Percentiles rank a stretch among this genome's conserved stretches.
phyloP scores from a whole-genome alignment of 2,329 filamentous ascomycete species.

The Fusarium odoratissimum region DNA sequence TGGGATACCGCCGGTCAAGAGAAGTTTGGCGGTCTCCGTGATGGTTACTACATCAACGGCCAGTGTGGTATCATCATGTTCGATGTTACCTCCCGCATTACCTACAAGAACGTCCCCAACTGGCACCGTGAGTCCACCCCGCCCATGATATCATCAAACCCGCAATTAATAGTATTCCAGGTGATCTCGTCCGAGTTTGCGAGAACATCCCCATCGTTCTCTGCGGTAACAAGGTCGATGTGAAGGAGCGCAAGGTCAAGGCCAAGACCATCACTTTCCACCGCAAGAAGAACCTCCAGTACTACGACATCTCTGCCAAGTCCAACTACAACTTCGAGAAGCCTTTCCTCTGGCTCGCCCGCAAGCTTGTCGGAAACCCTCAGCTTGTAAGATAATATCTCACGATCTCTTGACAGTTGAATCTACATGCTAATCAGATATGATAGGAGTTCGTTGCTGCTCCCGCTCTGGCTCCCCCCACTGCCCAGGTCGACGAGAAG shows the following conservation, averaged over 20 bases:
- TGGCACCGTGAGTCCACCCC: slow-evolving; percentile 89
- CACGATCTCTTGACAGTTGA: background rate
- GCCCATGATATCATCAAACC: background rate
- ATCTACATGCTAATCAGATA: slow-evolving; percentile 42
- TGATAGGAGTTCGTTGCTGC: slow-evolving; percentile 93
- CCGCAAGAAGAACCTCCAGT: slow-evolving; percentile 99
- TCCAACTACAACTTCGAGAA: slow-evolving; percentile 99
- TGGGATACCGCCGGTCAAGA: slow-evolving; percentile 99
- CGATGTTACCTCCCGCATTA: slow-evolving; percentile 98
- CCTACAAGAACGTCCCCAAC: slow-evolving; percentile 99
- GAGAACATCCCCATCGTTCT: slow-evolving; percentile 99
- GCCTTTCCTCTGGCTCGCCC: slow-evolving; percentile 98
- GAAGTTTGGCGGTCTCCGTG: slow-evolving; percentile 99
- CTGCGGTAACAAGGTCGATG: slow-evolving; percentile 99
- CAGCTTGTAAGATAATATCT: slow-evolving; percentile 35
- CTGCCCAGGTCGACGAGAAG: slow-evolving; percentile 86
- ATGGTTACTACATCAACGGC: slow-evolving; percentile 99
- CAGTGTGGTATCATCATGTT: slow-evolving; percentile 99
- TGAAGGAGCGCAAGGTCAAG: slow-evolving; percentile 99
- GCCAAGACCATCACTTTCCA: slow-evolving; percentile 99
- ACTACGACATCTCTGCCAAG: slow-evolving; percentile 99
- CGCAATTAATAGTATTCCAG: slow-evolving; percentile 58
- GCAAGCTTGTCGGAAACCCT: slow-evolving; percentile 97
- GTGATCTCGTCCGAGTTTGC: slow-evolving; percentile 98
- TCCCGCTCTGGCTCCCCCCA: slow-evolving; percentile 92